phyloP scores from a whole-genome alignment of 202 grass and related monocot species.

The Alloteropsis angusta region DNA sequence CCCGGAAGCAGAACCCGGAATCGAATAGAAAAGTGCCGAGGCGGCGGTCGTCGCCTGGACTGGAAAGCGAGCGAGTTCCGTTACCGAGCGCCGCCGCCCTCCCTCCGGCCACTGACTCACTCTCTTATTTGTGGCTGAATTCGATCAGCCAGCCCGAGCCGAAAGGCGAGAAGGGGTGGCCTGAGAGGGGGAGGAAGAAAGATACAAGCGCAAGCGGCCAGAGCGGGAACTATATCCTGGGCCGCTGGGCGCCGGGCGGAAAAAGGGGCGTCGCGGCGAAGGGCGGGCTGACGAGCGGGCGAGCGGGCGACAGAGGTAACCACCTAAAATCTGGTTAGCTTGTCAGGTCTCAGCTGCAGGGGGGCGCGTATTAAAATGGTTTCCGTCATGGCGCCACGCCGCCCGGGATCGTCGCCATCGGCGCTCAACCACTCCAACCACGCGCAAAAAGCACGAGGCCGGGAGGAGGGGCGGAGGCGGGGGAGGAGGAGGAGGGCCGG shows the following conservation, averaged over 20 bases:
- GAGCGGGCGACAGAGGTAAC: conserved; percentile 29
- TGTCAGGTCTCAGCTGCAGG: conserved; percentile 40
- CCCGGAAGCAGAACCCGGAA: conserved; percentile 4
- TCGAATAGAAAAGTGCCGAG: conserved; percentile 30
- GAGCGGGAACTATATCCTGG: conserved; percentile 23
- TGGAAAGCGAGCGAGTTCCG: conserved; percentile 38
- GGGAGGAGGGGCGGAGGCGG: background rate
- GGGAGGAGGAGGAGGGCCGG: background rate
- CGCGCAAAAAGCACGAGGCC: conserved; percentile 12
- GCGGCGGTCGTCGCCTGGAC: conserved; percentile 21
- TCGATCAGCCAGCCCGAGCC: conserved; percentile 23
- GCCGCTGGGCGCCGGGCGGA: background rate
- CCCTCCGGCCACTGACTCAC: conserved; percentile 10
- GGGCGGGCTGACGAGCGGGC: no score
- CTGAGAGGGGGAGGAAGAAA: conserved; percentile 20
- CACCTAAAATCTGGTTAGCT: conserved; percentile 88
- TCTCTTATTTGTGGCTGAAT: conserved; percentile 26
- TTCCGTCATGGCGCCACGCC: conserved; percentile 7
- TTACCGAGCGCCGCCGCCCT: background rate
- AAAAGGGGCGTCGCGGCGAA: conserved; percentile 24
- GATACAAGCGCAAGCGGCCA: conserved; percentile 52
- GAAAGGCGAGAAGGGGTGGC: background rate
- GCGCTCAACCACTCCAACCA: conserved; percentile 69
- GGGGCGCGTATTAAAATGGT: conserved; percentile 35
- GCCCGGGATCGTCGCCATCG: conserved; percentile 39